A percentile compares a stretch with the other conserved stretches of the same genome.
These are phyloP conservation scores for Glycyrrhiza uralensis DNA, from an alignment of 306 rosid genomes.

Conservation along the genomic window DNA sequence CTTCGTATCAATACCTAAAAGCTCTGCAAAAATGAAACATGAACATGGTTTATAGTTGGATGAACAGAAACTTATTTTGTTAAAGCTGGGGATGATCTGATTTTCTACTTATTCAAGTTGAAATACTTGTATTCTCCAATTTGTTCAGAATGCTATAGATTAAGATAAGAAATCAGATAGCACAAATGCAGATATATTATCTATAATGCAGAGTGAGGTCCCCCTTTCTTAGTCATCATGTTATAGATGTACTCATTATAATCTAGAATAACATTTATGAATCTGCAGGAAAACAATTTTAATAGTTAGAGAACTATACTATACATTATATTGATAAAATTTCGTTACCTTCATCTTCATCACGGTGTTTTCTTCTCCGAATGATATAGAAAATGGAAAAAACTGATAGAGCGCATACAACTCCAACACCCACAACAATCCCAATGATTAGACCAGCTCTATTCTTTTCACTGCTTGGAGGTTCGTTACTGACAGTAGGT, in stretches of 20 bases:
- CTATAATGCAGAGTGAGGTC: not conserved
- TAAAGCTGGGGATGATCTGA: not conserved
- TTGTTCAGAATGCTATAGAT: not conserved
- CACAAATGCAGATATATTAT: not conserved
- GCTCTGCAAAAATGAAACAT: slow-evolving; percentile 46
- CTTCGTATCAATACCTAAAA: slow-evolving; percentile 60
- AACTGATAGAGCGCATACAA: slow-evolving; percentile 35
- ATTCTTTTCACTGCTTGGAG: slow-evolving; percentile 45
- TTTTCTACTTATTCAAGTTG: not conserved
- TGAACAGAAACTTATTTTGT: not conserved
- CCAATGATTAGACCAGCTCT: slow-evolving; percentile 58
- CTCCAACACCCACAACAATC: slow-evolving; percentile 58
- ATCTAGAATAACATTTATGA: not conserved
- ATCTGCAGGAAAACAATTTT: not conserved
- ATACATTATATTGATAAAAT: not conserved
- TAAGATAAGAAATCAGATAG: not conserved
- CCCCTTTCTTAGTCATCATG: not conserved
- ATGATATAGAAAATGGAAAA: slow-evolving; percentile 27
- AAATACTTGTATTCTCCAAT: not conserved
- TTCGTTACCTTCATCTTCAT: slow-evolving; percentile 53
- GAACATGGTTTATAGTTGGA: not conserved
- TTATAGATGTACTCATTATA: not conserved
- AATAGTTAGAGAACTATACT: not conserved
- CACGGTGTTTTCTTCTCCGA: slow-evolving; percentile 42
- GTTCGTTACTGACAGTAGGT: slow-evolving; percentile 52